Conservation (phyloP, 2,329 filamentous ascomycete species). For the Gnomoniopsis smithogilvyi region DNA sequence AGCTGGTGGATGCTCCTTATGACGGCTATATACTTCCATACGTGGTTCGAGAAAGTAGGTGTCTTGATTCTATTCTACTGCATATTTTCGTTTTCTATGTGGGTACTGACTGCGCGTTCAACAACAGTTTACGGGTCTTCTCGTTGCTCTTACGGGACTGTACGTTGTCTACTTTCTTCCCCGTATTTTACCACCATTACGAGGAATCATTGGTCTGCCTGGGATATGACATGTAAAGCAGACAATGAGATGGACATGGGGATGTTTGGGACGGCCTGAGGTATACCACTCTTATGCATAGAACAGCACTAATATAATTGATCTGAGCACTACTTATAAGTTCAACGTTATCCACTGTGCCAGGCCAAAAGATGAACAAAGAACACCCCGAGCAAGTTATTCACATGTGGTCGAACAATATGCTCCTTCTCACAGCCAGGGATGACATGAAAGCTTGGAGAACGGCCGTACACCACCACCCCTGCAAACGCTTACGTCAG, state of each 20-base stretch:
- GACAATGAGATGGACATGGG: background rate
- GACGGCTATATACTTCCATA: constrained; percentile 98
- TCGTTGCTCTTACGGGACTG: constrained; percentile 43
- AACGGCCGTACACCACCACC: no score
- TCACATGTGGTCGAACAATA: no score
- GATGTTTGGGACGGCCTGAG: background rate
- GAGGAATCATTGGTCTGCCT: constrained; percentile 46
- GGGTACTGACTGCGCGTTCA: background rate
- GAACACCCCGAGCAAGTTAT: no score
- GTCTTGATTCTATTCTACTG: background rate
- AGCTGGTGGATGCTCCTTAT: constrained; percentile 97
- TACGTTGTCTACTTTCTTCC: constrained; percentile 52
- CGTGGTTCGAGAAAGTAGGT: constrained; percentile 91
- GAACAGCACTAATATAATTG: background rate
- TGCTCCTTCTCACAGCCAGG: no score
- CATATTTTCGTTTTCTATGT: background rate
- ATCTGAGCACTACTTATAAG: background rate
- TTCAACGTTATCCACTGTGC: no score
- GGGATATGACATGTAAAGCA: constrained; percentile 37
- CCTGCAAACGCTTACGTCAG: constrained; percentile 11
- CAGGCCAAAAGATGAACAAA: no score
- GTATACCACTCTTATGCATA: background rate
- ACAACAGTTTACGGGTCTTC: constrained; percentile 49
- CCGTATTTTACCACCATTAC: constrained; percentile 43
- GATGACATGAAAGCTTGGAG: no score